phyloP scores from a whole-genome alignment of 208 protist species.

The Trichomonas tenax region DNA sequence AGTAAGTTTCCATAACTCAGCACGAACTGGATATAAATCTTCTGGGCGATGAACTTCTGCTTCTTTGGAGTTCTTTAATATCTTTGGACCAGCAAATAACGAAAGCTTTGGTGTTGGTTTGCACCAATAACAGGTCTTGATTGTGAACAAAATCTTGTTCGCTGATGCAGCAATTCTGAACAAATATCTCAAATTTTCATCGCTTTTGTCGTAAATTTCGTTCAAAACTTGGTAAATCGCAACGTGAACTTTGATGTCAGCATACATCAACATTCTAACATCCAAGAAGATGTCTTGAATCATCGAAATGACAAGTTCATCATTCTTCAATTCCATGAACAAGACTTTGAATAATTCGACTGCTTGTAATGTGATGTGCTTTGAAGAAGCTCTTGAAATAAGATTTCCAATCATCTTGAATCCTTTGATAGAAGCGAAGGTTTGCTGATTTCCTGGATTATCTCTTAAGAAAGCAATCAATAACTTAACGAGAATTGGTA shows the following conservation, averaged over 20 bases:
- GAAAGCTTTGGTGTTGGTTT: background rate
- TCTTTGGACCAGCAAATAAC: background rate
- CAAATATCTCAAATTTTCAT: background rate
- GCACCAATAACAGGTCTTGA: background rate
- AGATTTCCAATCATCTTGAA: background rate
- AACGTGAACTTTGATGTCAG: background rate
- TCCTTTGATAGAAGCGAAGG: background rate
- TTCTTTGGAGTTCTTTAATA: background rate
- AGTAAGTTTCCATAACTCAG: background rate
- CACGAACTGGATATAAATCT: background rate
- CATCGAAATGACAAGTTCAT: background rate
- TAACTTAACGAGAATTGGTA: background rate
- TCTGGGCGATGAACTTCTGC: background rate
- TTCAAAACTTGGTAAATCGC: background rate
- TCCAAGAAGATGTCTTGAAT: conserved; percentile 7
- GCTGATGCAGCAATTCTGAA: background rate
- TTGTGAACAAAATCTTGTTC: background rate
- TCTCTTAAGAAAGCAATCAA: background rate
- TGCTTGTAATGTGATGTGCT: background rate
- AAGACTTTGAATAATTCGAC: background rate
- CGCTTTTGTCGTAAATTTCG: background rate
- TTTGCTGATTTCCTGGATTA: background rate
- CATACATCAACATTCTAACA: background rate
- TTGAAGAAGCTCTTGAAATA: background rate
- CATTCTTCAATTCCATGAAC: background rate